A percentile compares a stretch with the other conserved stretches of the same genome.
These are phyloP conservation scores for Trichothecium sympodiale DNA, from an alignment of 2,329 filamentous ascomycete genomes.

Conservation along the genomic window DNA sequence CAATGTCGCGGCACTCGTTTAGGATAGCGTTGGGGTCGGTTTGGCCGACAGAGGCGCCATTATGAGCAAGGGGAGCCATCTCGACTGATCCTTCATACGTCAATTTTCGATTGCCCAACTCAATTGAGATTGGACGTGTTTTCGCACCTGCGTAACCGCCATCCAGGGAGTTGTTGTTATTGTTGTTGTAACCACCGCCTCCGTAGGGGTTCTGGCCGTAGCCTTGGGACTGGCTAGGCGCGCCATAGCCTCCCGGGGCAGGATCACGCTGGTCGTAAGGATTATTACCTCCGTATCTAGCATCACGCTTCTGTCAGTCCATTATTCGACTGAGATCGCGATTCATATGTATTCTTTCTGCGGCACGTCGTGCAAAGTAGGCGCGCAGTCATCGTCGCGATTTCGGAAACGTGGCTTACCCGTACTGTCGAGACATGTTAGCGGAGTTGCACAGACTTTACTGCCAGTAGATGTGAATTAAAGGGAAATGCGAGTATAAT, in stretches of 20 bases:
- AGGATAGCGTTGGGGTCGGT: slow-evolving; percentile 66
- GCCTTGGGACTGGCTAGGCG: slow-evolving; percentile 6
- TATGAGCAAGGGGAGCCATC: slow-evolving; percentile 55
- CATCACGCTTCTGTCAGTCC: slow-evolving; percentile 17
- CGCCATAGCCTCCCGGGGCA: slow-evolving; percentile 15
- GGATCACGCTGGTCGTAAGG: slow-evolving; percentile 47
- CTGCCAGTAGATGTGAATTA: no score
- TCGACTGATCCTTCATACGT: slow-evolving; percentile 37
- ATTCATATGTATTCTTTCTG: neutral
- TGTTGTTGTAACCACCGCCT: slow-evolving; percentile 6
- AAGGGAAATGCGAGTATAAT: no score
- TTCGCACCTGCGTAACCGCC: slow-evolving; percentile 19
- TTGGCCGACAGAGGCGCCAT: slow-evolving; percentile 32
- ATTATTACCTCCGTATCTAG: slow-evolving; percentile 45
- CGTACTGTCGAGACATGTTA: slow-evolving; percentile 2
- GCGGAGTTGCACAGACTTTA: neutral
- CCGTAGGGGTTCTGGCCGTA: slow-evolving; percentile 13
- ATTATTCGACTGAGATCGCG: no score
- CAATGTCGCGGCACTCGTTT: slow-evolving; percentile 74
- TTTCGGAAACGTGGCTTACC: slow-evolving; percentile 1
- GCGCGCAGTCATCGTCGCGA: slow-evolving; percentile 7
- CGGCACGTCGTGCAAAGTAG: neutral
- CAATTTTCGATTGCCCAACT: neutral
- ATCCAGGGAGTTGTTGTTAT: slow-evolving; percentile 8
- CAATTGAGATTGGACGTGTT: neutral